Evolutionary conservation across 768 basidiomycete species (phyloP).

Genomic region (Tylopilus intermedius): DNA sequence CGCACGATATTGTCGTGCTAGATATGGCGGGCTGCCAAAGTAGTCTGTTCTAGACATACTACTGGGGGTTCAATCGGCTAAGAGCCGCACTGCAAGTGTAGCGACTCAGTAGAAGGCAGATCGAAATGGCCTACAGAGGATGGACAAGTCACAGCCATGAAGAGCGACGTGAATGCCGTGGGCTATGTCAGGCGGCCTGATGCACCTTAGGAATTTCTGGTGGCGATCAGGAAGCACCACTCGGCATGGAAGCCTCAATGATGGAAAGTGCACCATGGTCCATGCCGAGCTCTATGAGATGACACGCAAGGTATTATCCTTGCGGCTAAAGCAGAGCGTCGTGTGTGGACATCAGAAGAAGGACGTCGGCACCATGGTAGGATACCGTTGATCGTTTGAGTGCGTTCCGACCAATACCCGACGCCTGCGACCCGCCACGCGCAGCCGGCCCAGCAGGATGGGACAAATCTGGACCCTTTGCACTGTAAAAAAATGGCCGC

Average conservation of each 20-base stretch:
- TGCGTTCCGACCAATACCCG: background rate
- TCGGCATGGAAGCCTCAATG: background rate
- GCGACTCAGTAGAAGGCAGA: background rate
- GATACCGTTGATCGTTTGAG: conserved; percentile 11
- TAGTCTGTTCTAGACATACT: background rate
- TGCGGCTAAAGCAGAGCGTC: background rate
- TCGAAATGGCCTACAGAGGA: too few relatives aligned
- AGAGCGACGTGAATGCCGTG: background rate
- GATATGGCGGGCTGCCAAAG: background rate
- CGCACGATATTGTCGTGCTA: background rate
- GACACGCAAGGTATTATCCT: background rate
- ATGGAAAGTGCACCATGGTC: background rate
- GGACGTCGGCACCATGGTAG: conserved; percentile 1
- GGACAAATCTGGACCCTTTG: conserved; percentile 1
- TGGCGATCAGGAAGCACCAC: background rate
- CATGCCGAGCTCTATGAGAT: too few relatives aligned
- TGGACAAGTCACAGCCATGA: too few relatives aligned
- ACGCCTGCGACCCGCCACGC: background rate
- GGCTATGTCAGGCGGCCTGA: background rate
- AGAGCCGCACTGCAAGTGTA: background rate
- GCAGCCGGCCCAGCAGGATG: background rate
- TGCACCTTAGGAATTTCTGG: background rate
- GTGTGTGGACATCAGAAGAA: background rate
- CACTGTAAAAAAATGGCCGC: background rate
- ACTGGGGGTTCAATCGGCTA: background rate